These are phyloP conservation scores for Geum urbanum DNA, from an alignment of 306 rosid genomes.

Conservation along the genomic window DNA sequence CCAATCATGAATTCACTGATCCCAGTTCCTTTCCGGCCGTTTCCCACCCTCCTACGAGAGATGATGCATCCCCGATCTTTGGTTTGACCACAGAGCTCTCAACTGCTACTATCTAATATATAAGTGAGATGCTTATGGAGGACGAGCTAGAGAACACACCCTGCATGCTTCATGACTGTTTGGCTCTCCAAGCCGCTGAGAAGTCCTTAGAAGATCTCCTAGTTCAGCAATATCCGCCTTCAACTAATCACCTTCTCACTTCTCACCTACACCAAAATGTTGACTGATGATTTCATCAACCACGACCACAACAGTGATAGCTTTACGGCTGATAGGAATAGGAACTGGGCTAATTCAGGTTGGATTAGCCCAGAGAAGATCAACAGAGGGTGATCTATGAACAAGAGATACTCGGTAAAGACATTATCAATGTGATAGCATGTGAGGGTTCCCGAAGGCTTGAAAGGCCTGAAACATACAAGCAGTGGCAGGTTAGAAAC, in stretches of 20 bases:
- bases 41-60: conserved; percentile 15
- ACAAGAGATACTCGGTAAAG: conserved; percentile 55
- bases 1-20: conserved; percentile 25
- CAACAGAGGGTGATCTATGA: conserved; percentile 48
- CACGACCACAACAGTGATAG: not conserved
- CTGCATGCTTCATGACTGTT: conserved; percentile 70
- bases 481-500: conserved; percentile 80
- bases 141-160: conserved; percentile 60
- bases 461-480: conserved; percentile 83
- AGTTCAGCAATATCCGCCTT: conserved; percentile 32
- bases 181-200: conserved; percentile 80
- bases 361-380: conserved; percentile 44
- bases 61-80: conserved; percentile 19
- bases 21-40: conserved; percentile 24
- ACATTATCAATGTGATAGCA: conserved; percentile 68
- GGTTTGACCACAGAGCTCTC: conserved; percentile 35
- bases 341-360: not conserved
- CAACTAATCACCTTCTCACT: conserved; percentile 6
- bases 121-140: conserved; percentile 75
- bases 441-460: conserved; percentile 72
- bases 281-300: not conserved
- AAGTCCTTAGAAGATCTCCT: conserved; percentile 71
- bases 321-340: not conserved
- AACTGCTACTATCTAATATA: conserved; percentile 47
- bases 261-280: conserved; percentile 15